phyloP scores from a whole-genome alignment of 345 rosid genomes.

The Melaleuca quinquenervia region DNA sequence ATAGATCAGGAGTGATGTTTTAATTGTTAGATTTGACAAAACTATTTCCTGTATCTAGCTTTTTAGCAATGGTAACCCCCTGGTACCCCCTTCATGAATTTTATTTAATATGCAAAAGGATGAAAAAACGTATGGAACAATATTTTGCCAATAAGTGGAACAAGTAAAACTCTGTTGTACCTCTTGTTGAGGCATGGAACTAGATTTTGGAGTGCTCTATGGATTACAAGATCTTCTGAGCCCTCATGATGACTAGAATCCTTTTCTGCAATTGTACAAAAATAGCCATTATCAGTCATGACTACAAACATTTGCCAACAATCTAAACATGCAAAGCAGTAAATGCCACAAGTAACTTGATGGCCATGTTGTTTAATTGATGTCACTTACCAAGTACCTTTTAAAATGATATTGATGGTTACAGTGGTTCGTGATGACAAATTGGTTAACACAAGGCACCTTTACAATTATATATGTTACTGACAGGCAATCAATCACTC shows the following conservation, averaged over 20 bases:
- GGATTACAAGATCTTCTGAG: slow-evolving; percentile 4
- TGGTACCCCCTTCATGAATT: neutral
- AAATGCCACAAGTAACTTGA: neutral
- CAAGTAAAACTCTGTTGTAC: slow-evolving; percentile 8
- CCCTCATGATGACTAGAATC: slow-evolving; percentile 8
- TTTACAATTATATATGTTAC: neutral
- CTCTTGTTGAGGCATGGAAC: slow-evolving; percentile 38
- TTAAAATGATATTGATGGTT: neutral
- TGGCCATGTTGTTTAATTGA: neutral
- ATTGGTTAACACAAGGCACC: neutral
- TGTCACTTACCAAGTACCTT: neutral
- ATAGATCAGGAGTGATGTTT: neutral
- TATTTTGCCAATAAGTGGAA: neutral
- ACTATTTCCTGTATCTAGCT: neutral
- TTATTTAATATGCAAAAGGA: neutral
- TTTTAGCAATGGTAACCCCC: neutral
- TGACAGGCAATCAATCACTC: neutral
- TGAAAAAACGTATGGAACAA: neutral
- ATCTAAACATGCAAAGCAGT: neutral
- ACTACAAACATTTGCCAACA: neutral
- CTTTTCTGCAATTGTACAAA: slow-evolving; percentile 11
- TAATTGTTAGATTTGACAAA: neutral
- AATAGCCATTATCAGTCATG: neutral
- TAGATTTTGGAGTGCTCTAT: slow-evolving; percentile 20
- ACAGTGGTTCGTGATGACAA: neutral